These are phyloP conservation scores for Arctium minus DNA, from an alignment of 129 eudicot genomes.

Conservation along the genomic window DNA sequence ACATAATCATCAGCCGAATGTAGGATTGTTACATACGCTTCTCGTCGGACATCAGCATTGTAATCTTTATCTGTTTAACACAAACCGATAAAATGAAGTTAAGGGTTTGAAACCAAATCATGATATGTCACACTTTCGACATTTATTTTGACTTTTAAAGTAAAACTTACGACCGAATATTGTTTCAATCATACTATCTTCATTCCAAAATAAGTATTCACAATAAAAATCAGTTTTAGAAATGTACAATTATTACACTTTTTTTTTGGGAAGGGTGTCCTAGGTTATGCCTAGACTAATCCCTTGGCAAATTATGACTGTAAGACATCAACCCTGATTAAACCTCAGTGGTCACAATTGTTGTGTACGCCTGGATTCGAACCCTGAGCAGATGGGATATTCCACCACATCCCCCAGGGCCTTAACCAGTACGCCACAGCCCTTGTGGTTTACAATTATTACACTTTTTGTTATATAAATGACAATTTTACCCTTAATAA, in stretches of 20 bases:
- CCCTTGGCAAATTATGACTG: too few relatives aligned
- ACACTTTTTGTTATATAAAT: not conserved
- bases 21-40: constrained; percentile 80
- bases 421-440: too few relatives aligned
- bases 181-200: not conserved
- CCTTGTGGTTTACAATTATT: too few relatives aligned
- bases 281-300: too few relatives aligned
- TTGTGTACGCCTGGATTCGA: too few relatives aligned
- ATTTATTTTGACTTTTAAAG: not conserved
- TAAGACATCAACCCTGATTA: too few relatives aligned
- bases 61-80: not conserved
- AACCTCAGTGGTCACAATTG: too few relatives aligned
- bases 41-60: constrained; percentile 44
- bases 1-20: constrained; percentile 74
- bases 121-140: not conserved
- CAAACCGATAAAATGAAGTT: constrained; percentile 24
- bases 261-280: too few relatives aligned
- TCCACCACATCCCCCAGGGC: too few relatives aligned
- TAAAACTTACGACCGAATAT: not conserved
- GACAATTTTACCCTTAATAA: not conserved
- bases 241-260: not conserved
- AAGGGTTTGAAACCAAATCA: not conserved
- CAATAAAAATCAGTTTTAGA: not conserved
- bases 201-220: not conserved
- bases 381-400: too few relatives aligned